Conservation (phyloP, 2,329 filamentous ascomycete genomes). For the Cordyceps cateniannulata region DNA sequence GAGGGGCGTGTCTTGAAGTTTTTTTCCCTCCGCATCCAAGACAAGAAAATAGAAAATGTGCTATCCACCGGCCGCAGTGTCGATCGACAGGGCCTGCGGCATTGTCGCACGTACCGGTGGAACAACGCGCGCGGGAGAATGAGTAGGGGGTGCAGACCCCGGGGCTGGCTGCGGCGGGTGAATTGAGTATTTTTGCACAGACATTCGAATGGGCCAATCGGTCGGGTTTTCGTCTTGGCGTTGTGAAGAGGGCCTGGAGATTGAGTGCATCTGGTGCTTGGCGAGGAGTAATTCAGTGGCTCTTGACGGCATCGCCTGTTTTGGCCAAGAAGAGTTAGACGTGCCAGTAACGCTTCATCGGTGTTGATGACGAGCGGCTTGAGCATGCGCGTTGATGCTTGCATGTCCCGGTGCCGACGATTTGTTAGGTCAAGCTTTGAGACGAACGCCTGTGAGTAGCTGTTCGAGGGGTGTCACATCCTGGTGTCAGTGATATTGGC, state of each 20-base stretch:
- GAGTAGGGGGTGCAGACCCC: background rate
- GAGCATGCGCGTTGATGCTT: background rate
- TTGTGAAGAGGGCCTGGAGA: background rate
- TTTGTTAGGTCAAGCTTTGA: background rate
- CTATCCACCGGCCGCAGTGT: background rate
- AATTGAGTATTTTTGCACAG: background rate
- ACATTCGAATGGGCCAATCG: background rate
- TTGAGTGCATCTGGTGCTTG: background rate
- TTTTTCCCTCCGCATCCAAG: background rate
- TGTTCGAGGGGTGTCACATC: background rate
- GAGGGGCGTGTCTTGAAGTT: background rate
- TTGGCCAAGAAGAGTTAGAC: background rate
- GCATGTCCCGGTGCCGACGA: background rate
- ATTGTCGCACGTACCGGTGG: background rate
- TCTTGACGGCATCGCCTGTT: background rate
- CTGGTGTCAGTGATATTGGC: too few relatives aligned
- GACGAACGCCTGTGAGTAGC: background rate
- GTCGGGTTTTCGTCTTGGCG: background rate
- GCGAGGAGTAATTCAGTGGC: background rate
- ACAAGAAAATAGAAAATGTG: background rate
- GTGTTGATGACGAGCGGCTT: background rate
- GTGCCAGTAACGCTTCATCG: background rate
- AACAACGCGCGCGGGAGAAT: background rate
- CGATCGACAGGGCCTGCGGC: slow-evolving; percentile 11
- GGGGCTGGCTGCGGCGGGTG: too few relatives aligned